A percentile compares a stretch with the other conserved stretches of the same genome.
Conservation (phyloP, 2,329 filamentous ascomycete genomes). For the Colletotrichum lupini region DNA sequence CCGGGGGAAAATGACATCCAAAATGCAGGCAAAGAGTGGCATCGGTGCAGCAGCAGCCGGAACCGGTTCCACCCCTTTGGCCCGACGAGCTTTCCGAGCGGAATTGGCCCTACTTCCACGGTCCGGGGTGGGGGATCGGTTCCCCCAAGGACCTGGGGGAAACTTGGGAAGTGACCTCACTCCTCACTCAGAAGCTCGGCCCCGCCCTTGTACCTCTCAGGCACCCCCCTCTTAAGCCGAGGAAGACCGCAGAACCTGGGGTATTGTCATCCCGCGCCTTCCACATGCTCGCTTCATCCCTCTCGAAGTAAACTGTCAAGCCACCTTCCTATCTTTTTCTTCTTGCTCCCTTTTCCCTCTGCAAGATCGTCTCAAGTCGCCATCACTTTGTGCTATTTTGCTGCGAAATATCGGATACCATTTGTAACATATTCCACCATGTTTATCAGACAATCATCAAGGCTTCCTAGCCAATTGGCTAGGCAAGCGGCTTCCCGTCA, state of each 20-base stretch:
- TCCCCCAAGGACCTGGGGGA: constrained; percentile 11
- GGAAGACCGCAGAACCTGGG: constrained; percentile 32
- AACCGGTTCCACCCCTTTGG: neutral
- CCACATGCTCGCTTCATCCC: constrained; percentile 31
- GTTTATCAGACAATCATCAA: constrained; percentile 47
- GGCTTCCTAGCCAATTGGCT: constrained; percentile 48
- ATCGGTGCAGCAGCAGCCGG: neutral
- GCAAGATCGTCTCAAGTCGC: constrained; percentile 14
- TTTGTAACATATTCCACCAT: constrained; percentile 38
- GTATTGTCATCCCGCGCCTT: constrained; percentile 25
- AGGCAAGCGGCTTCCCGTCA: constrained; percentile 54
- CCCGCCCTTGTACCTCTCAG: constrained; percentile 21
- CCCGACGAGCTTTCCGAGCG: neutral
- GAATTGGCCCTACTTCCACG: constrained; percentile 23
- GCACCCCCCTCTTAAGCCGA: constrained; percentile 32
- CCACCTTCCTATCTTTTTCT: constrained; percentile 21
- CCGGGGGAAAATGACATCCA: neutral
- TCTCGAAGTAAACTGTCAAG: constrained; percentile 10
- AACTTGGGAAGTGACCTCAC: constrained; percentile 20
- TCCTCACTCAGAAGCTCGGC: constrained; percentile 24
- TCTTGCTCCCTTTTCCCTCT: neutral
- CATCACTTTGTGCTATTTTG: constrained; percentile 11
- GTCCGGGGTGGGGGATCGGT: constrained; percentile 32
- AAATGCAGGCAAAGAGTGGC: constrained; percentile 6
- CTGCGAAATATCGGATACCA: neutral